Evolutionary conservation across 805 yeast genomes (phyloP), one percentile per base, ranked within the genome.

Genomic region (Barnettozyma botsteinii): DNA sequence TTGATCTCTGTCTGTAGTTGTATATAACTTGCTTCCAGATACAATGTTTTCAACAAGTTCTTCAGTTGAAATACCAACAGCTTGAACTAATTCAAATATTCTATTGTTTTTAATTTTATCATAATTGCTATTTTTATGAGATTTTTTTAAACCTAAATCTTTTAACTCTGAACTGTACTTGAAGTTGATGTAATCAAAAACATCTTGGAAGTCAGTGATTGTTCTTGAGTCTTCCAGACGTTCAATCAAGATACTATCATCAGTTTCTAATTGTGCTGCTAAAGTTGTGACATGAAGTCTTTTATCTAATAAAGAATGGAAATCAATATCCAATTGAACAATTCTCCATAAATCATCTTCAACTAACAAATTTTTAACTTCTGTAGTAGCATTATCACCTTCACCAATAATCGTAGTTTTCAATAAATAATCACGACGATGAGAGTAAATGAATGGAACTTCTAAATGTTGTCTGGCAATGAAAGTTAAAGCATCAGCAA

Each of bases 321-420:
- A 93, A 50, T 87, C 96, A 48, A 88, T 72, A 60, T 91, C 98
- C 39, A 88, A 70, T 47, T 78, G 84, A 12, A 87, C 80, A 48
- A 91, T 81, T 56, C 89, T 75, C 98, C 98, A 93, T 45, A 93
- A 67, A 58, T 89, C 97, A 62, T 86, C 89, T 62, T 84, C 94
- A 40, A 69, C 74, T 41, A 85, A 64, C 35, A 80, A 60, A 47
- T 73, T 75, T 47, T 68, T 45, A 19, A 53, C 58, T 8, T 47
- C 46, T 1, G 68, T 65, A 22, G 63, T 60, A 11, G 67, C 74
- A 23, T 67, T 66, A 18, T 61, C 67, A 36, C 66, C 66, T 43
- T 65, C 67, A 10, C 71, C 64, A 3, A 61, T 57, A 23, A 75
- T 75, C 31, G 71, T 71, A 9, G 85, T 73, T 51, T 69, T 69